phyloP scores from a whole-genome alignment of 495 filamentous ascomycete species.

The Tuber magnatum region DNA sequence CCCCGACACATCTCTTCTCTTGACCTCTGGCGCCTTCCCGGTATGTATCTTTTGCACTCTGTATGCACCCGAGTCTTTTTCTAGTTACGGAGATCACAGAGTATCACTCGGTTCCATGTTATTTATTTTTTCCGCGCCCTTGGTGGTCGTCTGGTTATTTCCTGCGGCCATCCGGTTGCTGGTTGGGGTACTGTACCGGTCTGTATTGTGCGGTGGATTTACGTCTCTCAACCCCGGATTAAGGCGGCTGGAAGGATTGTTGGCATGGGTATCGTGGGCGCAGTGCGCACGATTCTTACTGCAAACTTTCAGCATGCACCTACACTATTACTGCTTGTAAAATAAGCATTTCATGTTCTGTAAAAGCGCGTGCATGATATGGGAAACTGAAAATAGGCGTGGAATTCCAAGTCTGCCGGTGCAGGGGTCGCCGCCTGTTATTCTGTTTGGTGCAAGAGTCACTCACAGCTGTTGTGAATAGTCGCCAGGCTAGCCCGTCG shows the following conservation, averaged over 20 bases:
- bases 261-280: neutral
- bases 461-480: neutral
- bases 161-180: neutral
- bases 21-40: neutral
- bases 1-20: neutral
- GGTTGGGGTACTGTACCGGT: neutral
- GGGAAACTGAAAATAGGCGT: neutral
- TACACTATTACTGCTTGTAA: neutral
- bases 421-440: neutral
- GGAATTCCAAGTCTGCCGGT: neutral
- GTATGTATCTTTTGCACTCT: no score
- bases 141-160: neutral
- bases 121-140: neutral
- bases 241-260: neutral
- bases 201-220: neutral
- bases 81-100: no score
- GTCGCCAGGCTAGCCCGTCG: neutral
- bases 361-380: neutral
- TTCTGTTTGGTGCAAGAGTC: neutral
- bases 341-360: neutral
- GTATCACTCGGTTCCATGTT: neutral
- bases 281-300: neutral
- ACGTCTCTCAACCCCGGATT: neutral
- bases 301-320: neutral
- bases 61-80: no score